Evolutionary conservation across 2,329 filamentous ascomycete genomes (phyloP).

Genomic region (Neofusicoccum ribis): DNA sequence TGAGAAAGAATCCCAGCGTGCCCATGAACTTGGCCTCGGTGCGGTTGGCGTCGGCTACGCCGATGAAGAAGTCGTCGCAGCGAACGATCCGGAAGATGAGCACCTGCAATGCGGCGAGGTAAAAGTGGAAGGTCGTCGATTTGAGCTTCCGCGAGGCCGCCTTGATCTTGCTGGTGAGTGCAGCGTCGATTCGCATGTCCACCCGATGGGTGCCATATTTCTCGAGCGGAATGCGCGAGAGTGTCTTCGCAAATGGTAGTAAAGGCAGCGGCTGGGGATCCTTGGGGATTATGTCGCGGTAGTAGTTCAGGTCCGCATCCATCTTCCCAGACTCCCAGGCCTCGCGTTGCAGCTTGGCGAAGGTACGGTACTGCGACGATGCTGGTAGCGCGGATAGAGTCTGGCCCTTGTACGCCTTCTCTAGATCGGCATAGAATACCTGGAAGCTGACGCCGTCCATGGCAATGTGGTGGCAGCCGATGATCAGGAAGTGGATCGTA

Average conservation of each 20-base stretch:
- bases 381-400: too few species aligned
- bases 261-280: too few species aligned
- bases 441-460: slow-evolving; percentile 34
- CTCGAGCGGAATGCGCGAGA: too few species aligned
- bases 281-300: too few species aligned
- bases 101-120: slow-evolving; percentile 43
- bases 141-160: slow-evolving; percentile 18
- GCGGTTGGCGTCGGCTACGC: slow-evolving; percentile 49
- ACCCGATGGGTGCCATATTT: too few species aligned
- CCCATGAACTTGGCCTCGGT: slow-evolving; percentile 31
- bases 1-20: slow-evolving; percentile 51
- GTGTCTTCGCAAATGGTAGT: too few species aligned
- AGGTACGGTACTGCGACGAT: slow-evolving; percentile 9
- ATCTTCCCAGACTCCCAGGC: too few species aligned
- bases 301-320: too few species aligned
- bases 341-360: neutral
- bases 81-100: slow-evolving; percentile 33
- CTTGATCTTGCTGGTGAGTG: neutral
- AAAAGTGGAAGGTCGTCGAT: slow-evolving; percentile 50
- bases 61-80: slow-evolving; percentile 47
- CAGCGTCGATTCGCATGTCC: neutral
- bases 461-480: slow-evolving; percentile 37
- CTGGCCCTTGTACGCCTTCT: slow-evolving; percentile 21
- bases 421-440: slow-evolving; percentile 28
- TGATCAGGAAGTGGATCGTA: slow-evolving; percentile 22